A percentile compares a stretch with the other conserved stretches of the same genome.
These are phyloP conservation scores for Fusarium transvaalense DNA, from an alignment of 2,329 filamentous ascomycete genomes.

Conservation along the genomic window DNA sequence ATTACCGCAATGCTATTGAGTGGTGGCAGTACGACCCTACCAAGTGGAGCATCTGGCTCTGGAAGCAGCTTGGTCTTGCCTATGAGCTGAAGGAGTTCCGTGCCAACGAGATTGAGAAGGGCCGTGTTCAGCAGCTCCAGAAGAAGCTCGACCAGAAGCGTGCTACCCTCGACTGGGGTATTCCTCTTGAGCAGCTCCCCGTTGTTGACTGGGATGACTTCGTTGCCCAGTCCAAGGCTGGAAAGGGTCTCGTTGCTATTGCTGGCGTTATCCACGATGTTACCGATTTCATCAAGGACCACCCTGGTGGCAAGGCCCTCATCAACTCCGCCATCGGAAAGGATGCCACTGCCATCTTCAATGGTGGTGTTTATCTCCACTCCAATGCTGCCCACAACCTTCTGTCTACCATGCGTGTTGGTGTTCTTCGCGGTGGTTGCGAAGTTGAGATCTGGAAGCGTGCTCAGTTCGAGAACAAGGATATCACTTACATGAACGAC, in stretches of 20 bases:
- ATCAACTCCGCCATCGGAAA: slow-evolving; percentile 86
- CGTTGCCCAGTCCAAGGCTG: slow-evolving; percentile 79
- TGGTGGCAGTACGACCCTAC: slow-evolving; percentile 94
- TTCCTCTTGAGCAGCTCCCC: slow-evolving; percentile 85
- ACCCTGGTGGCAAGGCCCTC: slow-evolving; percentile 90
- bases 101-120: slow-evolving; percentile 92
- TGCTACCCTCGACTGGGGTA: slow-evolving; percentile 84
- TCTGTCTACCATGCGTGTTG: slow-evolving; percentile 87
- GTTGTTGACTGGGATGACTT: slow-evolving; percentile 91
- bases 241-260: slow-evolving; percentile 80
- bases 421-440: slow-evolving; percentile 86
- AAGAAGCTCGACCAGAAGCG: slow-evolving; percentile 95
- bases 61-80: slow-evolving; percentile 86
- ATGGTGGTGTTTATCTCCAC: slow-evolving; percentile 90
- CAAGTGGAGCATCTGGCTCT: slow-evolving; percentile 88
- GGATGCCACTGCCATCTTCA: slow-evolving; percentile 91
- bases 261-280: slow-evolving; percentile 91
- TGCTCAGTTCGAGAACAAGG: slow-evolving; percentile 85
- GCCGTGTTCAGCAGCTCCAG: slow-evolving; percentile 86
- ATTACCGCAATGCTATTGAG: slow-evolving; percentile 91
- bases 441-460: slow-evolving; percentile 96
- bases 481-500: slow-evolving; percentile 83
- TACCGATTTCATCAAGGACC: slow-evolving; percentile 85
- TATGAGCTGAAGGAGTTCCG: slow-evolving; percentile 93
- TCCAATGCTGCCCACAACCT: slow-evolving; percentile 92